Percentiles rank a stretch among this genome's conserved stretches.
phyloP scores from a whole-genome alignment of 495 filamentous ascomycete genomes.

The Hypomontagnella monticulosa region DNA sequence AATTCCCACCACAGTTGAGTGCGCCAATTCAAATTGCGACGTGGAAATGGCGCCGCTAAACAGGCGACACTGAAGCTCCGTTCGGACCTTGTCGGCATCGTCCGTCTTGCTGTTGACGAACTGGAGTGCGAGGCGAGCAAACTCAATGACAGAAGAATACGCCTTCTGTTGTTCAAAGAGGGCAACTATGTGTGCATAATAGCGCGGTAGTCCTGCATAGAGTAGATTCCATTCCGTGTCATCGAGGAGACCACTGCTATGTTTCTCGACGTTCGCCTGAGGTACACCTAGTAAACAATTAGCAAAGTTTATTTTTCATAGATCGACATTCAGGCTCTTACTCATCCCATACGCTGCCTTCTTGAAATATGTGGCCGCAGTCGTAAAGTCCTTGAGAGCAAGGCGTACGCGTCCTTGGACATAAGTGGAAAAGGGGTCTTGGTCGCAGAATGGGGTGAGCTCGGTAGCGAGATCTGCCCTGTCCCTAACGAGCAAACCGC shows the following conservation, averaged over 20 bases:
- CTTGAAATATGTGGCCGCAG: constrained; percentile 80
- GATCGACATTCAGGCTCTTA: constrained; percentile 54
- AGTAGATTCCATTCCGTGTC: constrained; percentile 77
- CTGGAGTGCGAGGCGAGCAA: constrained; percentile 81
- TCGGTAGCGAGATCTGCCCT: constrained; percentile 79
- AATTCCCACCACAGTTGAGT: constrained; percentile 77
- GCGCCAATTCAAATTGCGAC: constrained; percentile 82
- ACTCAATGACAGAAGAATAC: constrained; percentile 83
- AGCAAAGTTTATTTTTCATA: constrained; percentile 10
- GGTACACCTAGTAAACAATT: constrained; percentile 34
- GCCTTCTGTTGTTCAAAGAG: constrained; percentile 81
- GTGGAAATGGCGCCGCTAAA: constrained; percentile 83
- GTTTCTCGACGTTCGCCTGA: constrained; percentile 46
- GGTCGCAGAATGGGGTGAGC: constrained; percentile 73
- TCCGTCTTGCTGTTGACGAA: constrained; percentile 55
- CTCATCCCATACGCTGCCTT: constrained; percentile 84
- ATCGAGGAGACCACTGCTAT: constrained; percentile 71
- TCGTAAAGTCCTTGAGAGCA: constrained; percentile 72
- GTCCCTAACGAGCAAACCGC: constrained; percentile 72
- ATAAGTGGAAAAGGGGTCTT: constrained; percentile 80
- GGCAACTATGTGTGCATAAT: constrained; percentile 84
- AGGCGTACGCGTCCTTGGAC: constrained; percentile 84
- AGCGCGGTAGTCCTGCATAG: constrained; percentile 78
- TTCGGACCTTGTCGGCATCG: constrained; percentile 56
- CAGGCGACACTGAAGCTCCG: constrained; percentile 80